Percentiles rank a stretch among this genome's conserved stretches.
These are phyloP conservation scores for Leishmania mexicana DNA, from an alignment of 208 protist genomes.

Conservation along the genomic window DNA sequence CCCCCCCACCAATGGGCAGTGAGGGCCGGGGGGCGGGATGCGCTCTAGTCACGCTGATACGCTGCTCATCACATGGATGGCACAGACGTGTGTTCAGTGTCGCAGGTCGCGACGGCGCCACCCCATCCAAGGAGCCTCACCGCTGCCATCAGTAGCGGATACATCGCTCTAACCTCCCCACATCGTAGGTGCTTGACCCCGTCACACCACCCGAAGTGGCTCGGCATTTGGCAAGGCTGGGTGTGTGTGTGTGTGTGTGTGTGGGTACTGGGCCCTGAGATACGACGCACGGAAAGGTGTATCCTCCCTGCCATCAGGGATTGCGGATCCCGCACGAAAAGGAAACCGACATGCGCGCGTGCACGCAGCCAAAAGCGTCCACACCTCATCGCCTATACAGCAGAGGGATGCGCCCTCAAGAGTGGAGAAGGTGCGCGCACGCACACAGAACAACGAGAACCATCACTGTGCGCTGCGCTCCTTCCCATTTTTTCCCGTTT, in stretches of 20 bases:
- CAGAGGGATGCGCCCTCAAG: neutral
- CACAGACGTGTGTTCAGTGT: neutral
- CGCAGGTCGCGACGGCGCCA: neutral
- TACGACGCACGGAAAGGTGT: neutral
- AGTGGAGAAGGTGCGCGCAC: neutral
- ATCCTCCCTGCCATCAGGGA: neutral
- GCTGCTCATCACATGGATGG: neutral
- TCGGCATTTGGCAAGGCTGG: neutral
- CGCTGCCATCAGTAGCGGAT: neutral
- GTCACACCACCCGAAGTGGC: neutral
- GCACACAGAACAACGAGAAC: neutral
- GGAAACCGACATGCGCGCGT: neutral
- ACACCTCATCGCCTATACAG: neutral
- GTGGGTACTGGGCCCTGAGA: neutral
- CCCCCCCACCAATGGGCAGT: neutral
- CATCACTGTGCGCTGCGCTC: neutral
- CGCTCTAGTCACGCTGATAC: neutral
- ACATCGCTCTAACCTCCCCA: neutral
- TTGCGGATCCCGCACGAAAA: neutral
- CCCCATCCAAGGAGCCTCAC: neutral
- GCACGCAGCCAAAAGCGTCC: neutral
- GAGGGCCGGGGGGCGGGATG: neutral
- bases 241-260: too few relatives aligned
- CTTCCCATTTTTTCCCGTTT: neutral
- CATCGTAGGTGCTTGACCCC: neutral